Evolutionary conservation across 108 stramenopile genomes (phyloP).

Genomic region (Nannochloropsis granulata): DNA sequence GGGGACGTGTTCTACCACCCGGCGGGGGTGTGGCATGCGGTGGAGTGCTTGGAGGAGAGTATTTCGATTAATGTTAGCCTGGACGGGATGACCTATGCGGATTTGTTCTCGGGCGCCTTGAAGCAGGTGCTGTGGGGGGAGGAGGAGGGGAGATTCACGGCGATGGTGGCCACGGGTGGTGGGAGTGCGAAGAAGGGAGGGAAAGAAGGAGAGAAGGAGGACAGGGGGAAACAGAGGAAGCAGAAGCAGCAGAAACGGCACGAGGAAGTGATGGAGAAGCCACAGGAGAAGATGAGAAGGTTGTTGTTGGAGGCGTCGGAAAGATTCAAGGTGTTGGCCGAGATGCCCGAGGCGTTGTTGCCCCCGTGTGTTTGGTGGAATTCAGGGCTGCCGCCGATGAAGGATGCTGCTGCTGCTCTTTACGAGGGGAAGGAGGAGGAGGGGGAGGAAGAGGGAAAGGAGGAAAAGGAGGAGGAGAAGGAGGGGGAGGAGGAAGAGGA

Average conservation of each 20-base stretch:
- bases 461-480: neutral
- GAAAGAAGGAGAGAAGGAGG: neutral
- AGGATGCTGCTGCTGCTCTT: neutral
- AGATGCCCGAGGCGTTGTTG: neutral
- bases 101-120: conserved; percentile 47
- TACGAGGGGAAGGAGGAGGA: neutral
- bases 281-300: neutral
- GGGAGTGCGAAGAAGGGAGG: neutral
- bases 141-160: neutral
- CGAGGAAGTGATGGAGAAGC: no score
- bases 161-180: neutral
- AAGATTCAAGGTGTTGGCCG: neutral
- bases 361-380: neutral
- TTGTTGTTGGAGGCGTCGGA: neutral
- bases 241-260: no score
- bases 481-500: neutral
- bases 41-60: conserved; percentile 60
- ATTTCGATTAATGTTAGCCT: conserved; percentile 66
- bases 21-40: conserved; percentile 73
- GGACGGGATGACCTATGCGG: conserved; percentile 64
- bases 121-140: conserved; percentile 44
- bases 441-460: neutral
- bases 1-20: conserved; percentile 84
- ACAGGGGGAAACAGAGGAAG: no score
- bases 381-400: neutral